These are phyloP conservation scores for Allomyces arbusculus DNA, from an alignment of 192 early-diverging fungal species.

Conservation along the genomic window DNA sequence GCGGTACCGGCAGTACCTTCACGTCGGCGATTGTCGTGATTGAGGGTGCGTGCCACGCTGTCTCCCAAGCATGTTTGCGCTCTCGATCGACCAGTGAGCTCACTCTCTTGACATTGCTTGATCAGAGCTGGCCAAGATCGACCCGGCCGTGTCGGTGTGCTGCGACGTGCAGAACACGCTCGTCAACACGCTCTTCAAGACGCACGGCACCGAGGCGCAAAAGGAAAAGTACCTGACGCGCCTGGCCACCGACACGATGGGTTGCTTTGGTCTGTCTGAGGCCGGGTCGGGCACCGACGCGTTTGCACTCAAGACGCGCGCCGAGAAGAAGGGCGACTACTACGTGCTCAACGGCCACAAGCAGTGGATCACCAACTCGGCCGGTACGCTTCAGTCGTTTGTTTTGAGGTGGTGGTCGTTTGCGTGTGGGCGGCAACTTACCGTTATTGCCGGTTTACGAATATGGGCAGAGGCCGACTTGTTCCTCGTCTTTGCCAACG, in stretches of 20 bases:
- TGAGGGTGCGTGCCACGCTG: constrained; percentile 30
- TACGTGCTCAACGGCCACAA: constrained; percentile 73
- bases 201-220: constrained; percentile 50
- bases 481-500: constrained; percentile 94
- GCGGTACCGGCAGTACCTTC: constrained; percentile 65
- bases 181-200: constrained; percentile 77
- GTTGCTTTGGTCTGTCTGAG: constrained; percentile 89
- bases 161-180: constrained; percentile 97
- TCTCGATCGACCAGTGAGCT: background rate
- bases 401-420: no score
- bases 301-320: constrained; percentile 72
- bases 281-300: constrained; percentile 82
- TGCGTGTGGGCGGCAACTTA: no score
- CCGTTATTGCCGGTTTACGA: no score
- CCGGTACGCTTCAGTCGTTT: no score
- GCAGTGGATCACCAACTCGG: background rate
- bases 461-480: constrained; percentile 52
- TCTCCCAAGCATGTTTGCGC: background rate
- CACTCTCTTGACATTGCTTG: background rate
- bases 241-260: constrained; percentile 62
- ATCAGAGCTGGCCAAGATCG: constrained; percentile 78
- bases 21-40: constrained; percentile 63
- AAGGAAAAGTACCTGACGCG: constrained; percentile 71
- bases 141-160: constrained; percentile 72
- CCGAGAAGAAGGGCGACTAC: constrained; percentile 67